Percentiles rank a stretch among this genome's conserved stretches.
phyloP scores from a whole-genome alignment of 2,329 filamentous ascomycete species.

The Sporothrix dimorphospora region DNA sequence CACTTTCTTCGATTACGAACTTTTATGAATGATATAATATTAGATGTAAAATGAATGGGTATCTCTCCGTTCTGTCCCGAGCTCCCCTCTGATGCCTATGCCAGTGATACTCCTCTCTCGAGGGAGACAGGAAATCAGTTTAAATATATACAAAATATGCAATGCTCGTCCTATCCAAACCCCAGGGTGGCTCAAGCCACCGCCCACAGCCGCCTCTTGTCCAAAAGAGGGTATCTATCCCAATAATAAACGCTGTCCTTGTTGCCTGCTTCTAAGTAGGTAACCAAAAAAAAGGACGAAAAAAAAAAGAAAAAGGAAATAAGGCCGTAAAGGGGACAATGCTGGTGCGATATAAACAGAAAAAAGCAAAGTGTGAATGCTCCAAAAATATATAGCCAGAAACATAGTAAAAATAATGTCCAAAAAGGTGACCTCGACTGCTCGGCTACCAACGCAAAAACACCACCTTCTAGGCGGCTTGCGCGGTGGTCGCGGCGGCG shows the following conservation, averaged over 20 bases:
- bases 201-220: neutral
- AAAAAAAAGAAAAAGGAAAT: neutral
- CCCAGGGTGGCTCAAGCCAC: neutral
- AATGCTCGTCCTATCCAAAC: neutral
- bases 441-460: neutral
- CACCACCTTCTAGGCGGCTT: neutral
- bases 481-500: neutral
- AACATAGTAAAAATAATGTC: neutral
- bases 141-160: constrained; percentile 6
- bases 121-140: neutral
- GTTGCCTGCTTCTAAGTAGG: neutral
- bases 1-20: no score
- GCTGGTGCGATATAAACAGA: neutral
- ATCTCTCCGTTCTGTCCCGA: constrained; percentile 13
- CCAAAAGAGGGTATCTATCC: neutral
- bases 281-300: neutral
- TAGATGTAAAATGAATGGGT: constrained; percentile 8
- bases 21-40: neutral
- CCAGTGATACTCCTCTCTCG: neutral
- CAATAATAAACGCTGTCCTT: neutral
- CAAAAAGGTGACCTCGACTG: neutral
- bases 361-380: neutral
- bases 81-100: neutral
- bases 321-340: neutral
- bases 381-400: neutral